Evolutionary conservation across 2,329 filamentous ascomycete species (phyloP), one percentile per base, ranked within the genome.

Genomic region (Epichloe sylvatica): DNA sequence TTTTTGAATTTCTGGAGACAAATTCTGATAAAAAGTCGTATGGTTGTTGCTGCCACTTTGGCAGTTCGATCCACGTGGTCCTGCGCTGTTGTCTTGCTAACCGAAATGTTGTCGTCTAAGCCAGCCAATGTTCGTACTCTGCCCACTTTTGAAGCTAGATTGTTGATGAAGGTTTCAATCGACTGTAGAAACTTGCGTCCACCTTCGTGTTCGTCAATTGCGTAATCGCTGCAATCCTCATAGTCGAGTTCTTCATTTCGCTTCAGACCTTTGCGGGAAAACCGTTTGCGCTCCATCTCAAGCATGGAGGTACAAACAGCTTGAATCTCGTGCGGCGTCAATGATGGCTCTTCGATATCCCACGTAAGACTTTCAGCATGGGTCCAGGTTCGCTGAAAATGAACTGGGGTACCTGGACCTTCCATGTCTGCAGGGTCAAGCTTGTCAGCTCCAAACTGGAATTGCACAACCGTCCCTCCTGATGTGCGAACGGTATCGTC

Each of bases 371-470:
- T 68, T 73, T 88, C 77, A 5, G 77, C 73, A 62, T 97, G 91
- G 17, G 81, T 88, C 74, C 88, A 97, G 0, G 91, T 96, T 44
- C 91, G 81, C 47, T 86, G 81, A 61, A 97, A 96, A 61, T 96
- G 79, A 46, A 98, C 92, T 4, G 92, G 92, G 58, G 86, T 87
- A 7, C 88, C 91, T 54, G 84, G 83, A 41, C 89, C 92, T 66
- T 98, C 92, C 91, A 98, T 98, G 62, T 97, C 90, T 19, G 96
- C 85, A 1, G 92, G 92, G 64, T 98, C 92, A 34, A 98, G 74
- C 55, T 91, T 90, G 61, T 98, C 92, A 34, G 92, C 92, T 64
- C 92, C 92, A 59, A 94, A 98, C 62, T 95, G 89, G 69, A 98
- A 97, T 63, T 98, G 92, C 2, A 98, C 89, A 53, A 98, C 84